Evolutionary conservation across 2,329 filamentous ascomycete species (phyloP).

Genomic region (Calonectria pseudoreteaudii): DNA sequence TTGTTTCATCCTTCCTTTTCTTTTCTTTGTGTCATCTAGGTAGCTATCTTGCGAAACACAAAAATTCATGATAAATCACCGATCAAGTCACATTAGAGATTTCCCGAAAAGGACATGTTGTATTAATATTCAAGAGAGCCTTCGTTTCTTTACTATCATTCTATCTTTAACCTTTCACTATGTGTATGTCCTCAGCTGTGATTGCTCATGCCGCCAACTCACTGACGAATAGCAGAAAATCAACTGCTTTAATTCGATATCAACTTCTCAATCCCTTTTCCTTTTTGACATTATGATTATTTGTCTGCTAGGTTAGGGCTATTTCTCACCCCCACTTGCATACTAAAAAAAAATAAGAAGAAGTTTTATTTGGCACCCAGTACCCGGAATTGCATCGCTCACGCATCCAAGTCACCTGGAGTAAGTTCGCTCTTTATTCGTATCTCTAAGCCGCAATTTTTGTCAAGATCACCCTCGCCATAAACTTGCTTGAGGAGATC

Average conservation of each 20-base stretch:
- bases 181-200: no score
- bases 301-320: neutral
- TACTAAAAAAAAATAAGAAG: neutral
- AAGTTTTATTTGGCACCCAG: no score
- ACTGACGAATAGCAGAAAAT: no score
- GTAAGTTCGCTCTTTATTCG: neutral
- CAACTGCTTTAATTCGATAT: no score
- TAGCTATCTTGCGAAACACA: no score
- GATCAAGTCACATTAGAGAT: neutral
- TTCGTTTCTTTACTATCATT: neutral
- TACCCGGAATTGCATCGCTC: no score
- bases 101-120: neutral
- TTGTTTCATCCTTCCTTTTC: neutral
- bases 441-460: neutral
- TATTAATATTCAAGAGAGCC: rapidly evolving
- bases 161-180: neutral
- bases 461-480: no score
- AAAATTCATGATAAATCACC: neutral
- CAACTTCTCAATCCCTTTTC: neutral
- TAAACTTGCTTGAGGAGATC: neutral
- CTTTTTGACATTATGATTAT: neutral
- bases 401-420: no score
- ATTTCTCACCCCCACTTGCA: neutral
- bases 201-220: no score
- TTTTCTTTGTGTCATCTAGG: neutral